Conservation (phyloP, 768 basidiomycete genomes). For the Russula virescens region DNA sequence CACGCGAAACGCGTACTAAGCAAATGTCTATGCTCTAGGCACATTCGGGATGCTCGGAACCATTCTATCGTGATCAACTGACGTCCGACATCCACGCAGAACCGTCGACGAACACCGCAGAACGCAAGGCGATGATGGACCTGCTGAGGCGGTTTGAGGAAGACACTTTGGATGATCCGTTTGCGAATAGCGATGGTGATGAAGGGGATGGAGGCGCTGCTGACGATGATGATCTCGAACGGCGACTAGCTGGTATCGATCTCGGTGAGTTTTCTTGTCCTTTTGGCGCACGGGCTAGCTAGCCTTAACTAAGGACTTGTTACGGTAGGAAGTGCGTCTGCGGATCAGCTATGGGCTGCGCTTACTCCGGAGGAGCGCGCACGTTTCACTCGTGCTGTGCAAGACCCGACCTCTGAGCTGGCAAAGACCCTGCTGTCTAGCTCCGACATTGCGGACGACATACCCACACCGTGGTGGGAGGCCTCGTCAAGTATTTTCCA, state of each 20-base stretch:
- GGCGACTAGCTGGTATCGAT: slow-evolving; percentile 51
- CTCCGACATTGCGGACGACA: slow-evolving; percentile 46
- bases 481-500: neutral
- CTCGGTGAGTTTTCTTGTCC: slow-evolving; percentile 42
- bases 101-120: slow-evolving; percentile 50
- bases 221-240: slow-evolving; percentile 39
- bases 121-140: slow-evolving; percentile 61
- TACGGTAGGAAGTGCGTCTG: slow-evolving; percentile 45
- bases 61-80: slow-evolving; percentile 73
- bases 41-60: slow-evolving; percentile 74
- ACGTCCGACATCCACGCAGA: slow-evolving; percentile 53
- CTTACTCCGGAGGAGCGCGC: slow-evolving; percentile 55
- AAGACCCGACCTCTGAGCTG: slow-evolving; percentile 56
- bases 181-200: slow-evolving; percentile 33
- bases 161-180: slow-evolving; percentile 39
- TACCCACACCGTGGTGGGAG: slow-evolving; percentile 67
- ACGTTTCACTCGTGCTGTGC: slow-evolving; percentile 53
- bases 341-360: slow-evolving; percentile 54
- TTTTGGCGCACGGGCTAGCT: too few relatives aligned
- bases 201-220: slow-evolving; percentile 27
- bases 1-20: too few relatives aligned
- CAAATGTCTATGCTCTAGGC: slow-evolving; percentile 31
- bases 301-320: too few relatives aligned
- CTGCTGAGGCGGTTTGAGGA: slow-evolving; percentile 71
- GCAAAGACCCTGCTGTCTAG: slow-evolving; percentile 56